A percentile compares a stretch with the other conserved stretches of the same genome.
Conservation (phyloP, 768 basidiomycete genomes). For the Dentipellis sp. region DNA sequence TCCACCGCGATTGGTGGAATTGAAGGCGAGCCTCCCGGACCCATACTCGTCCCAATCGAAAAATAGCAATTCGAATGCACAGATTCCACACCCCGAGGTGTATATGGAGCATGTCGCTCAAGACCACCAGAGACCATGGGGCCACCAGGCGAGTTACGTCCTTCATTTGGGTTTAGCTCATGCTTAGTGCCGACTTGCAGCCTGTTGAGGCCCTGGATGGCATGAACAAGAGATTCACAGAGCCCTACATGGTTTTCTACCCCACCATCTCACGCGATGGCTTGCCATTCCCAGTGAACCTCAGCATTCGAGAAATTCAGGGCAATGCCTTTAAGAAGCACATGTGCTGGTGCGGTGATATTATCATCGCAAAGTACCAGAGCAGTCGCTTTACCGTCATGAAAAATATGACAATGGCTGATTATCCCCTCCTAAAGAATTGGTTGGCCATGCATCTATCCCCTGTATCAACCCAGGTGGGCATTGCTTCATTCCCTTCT, state of each 20-base stretch:
- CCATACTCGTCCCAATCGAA: conserved; percentile 18
- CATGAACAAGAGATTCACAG: conserved; percentile 70
- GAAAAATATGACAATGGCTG: conserved; percentile 70
- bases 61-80: conserved; percentile 33
- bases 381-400: conserved; percentile 38
- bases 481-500: conserved; percentile 19
- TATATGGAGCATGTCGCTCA: conserved; percentile 84
- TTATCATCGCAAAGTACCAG: conserved; percentile 64
- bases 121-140: conserved; percentile 58
- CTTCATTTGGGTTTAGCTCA: neutral
- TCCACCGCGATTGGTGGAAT: too few species aligned
- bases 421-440: conserved; percentile 76
- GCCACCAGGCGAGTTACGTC: conserved; percentile 48
- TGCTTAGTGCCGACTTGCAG: conserved; percentile 25
- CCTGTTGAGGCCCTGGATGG: conserved; percentile 67
- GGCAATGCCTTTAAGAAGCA: conserved; percentile 49
- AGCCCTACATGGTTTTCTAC: conserved; percentile 78
- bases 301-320: conserved; percentile 67
- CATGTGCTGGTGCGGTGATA: conserved; percentile 70
- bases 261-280: conserved; percentile 68
- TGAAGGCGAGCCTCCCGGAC: too few species aligned
- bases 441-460: conserved; percentile 68
- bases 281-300: conserved; percentile 77
- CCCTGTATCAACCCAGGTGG: conserved; percentile 35
- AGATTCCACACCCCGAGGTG: conserved; percentile 76